A percentile compares a stretch with the other conserved stretches of the same genome.
Evolutionary conservation across 1,139 yeast species (phyloP).

Genomic region (Magnusiomyces suaveolens): DNA sequence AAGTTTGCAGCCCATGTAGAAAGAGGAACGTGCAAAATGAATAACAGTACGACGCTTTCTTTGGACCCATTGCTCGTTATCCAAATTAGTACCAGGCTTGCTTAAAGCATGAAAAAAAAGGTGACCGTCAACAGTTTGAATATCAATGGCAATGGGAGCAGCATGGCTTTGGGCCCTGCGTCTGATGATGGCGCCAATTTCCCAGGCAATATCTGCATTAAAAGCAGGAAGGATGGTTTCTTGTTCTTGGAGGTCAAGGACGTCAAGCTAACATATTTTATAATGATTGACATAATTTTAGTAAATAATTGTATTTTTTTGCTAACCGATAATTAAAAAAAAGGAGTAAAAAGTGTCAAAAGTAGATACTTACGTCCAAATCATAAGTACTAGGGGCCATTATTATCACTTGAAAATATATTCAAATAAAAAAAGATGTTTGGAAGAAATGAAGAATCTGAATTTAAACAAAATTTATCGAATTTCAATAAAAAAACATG

Average conservation of each 20-base stretch:
- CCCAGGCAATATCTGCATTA: slow-evolving; percentile 31
- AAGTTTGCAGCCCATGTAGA: slow-evolving; percentile 43
- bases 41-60: slow-evolving; percentile 46
- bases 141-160: slow-evolving; percentile 42
- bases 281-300: too few relatives aligned
- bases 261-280: slow-evolving; percentile 16
- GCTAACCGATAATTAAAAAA: too few relatives aligned
- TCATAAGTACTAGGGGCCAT: slow-evolving; percentile 2
- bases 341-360: too few relatives aligned
- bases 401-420: too few relatives aligned
- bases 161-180: slow-evolving; percentile 21
- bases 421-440: too few relatives aligned
- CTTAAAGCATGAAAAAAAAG: slow-evolving; percentile 44
- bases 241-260: slow-evolving; percentile 24
- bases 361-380: slow-evolving; percentile 3
- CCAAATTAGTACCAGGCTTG: slow-evolving; percentile 38
- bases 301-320: too few relatives aligned
- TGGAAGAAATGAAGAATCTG: too few relatives aligned
- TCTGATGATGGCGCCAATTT: slow-evolving; percentile 28
- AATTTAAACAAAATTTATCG: too few relatives aligned
- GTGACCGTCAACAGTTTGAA: slow-evolving; percentile 43
- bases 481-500: too few relatives aligned
- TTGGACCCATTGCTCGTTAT: slow-evolving; percentile 51
- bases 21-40: slow-evolving; percentile 47
- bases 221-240: slow-evolving; percentile 26